Conservation (phyloP, 2,329 filamentous ascomycete species). For the Paracoccidioides brasiliensis region DNA sequence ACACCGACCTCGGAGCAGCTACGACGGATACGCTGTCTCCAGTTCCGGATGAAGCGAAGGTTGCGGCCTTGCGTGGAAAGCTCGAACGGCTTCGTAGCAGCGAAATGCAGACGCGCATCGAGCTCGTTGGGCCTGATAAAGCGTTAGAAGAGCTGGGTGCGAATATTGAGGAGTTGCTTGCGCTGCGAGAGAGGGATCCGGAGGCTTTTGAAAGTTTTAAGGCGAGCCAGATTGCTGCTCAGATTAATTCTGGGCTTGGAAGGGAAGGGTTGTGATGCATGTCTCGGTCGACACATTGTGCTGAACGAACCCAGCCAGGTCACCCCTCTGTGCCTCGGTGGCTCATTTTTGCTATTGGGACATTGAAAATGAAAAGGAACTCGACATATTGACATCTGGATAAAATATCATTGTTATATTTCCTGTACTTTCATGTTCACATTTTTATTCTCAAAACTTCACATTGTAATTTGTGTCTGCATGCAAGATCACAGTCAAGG, state of each 20-base stretch:
- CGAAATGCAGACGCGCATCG: constrained; percentile 29
- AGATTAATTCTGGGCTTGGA: constrained; percentile 29
- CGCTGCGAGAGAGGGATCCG: constrained; percentile 29
- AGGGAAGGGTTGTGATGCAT: too few species aligned
- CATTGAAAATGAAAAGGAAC: not conserved
- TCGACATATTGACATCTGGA: not conserved
- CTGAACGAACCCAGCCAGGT: not conserved
- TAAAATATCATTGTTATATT: too few species aligned
- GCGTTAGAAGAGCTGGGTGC: constrained; percentile 32
- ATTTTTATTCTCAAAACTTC: too few species aligned
- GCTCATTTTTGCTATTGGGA: not conserved
- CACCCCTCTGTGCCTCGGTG: not conserved
- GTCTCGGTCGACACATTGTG: too few species aligned
- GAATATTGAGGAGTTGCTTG: constrained; percentile 34
- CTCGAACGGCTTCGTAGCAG: constrained; percentile 32
- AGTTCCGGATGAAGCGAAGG: constrained; percentile 28
- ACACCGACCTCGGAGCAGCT: constrained; percentile 28
- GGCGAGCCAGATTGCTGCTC: constrained; percentile 34
- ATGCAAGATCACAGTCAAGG: too few species aligned
- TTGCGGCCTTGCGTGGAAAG: constrained; percentile 33
- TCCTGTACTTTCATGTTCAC: too few species aligned
- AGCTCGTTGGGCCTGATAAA: constrained; percentile 25
- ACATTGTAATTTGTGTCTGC: too few species aligned
- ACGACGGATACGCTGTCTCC: constrained; percentile 9
- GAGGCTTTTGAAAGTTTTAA: constrained; percentile 33